phyloP scores from a whole-genome alignment of 768 basidiomycete genomes.

The Boletus reticulatus region DNA sequence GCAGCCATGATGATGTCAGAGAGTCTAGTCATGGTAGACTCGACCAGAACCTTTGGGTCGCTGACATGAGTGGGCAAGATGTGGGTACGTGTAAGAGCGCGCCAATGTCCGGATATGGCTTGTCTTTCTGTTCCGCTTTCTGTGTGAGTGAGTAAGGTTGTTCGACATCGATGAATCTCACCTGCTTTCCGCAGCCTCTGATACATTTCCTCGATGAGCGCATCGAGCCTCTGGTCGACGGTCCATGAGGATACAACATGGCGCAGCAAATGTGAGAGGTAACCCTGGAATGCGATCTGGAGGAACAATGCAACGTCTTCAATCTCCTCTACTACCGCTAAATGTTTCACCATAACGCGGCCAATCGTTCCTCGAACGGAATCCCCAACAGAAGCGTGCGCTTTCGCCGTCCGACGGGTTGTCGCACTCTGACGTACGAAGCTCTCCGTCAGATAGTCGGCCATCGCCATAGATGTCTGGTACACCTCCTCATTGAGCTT shows the following conservation, averaged over 20 bases:
- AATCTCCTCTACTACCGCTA: neutral
- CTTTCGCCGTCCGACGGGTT: neutral
- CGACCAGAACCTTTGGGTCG: neutral
- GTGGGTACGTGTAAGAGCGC: constrained; percentile 2
- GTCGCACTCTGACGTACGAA: neutral
- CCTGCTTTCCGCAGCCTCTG: constrained; percentile 1
- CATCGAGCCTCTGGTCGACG: neutral
- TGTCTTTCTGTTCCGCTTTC: constrained; percentile 2
- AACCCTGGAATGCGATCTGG: constrained; percentile 10
- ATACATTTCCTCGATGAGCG: neutral
- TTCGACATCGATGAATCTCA: neutral
- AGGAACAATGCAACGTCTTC: neutral
- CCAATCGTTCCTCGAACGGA: neutral
- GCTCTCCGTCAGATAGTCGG: neutral
- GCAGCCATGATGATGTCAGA: neutral
- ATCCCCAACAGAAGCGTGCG: no score
- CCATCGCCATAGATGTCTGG: neutral
- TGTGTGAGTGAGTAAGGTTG: neutral
- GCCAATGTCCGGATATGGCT: constrained; percentile 5
- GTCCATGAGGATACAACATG: constrained; percentile 9
- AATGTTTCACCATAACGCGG: neutral
- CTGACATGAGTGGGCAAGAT: neutral
- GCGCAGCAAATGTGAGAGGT: neutral
- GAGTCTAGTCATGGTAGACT: neutral
- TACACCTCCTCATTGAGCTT: constrained; percentile 7